phyloP scores from a whole-genome alignment of 768 basidiomycete genomes.

The Suillus bovinus region DNA sequence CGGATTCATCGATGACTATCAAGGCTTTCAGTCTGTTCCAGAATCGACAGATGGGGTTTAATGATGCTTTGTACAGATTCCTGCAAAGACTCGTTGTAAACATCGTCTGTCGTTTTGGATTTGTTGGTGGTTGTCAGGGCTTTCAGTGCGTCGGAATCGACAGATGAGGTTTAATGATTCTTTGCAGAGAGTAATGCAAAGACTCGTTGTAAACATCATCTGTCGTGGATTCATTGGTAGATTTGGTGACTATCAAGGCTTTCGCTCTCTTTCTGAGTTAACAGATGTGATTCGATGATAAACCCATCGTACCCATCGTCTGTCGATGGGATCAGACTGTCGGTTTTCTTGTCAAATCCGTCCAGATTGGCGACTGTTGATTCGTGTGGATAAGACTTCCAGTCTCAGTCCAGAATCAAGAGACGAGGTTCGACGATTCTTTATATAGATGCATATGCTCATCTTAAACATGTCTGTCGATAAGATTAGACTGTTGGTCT shows the following conservation, averaged over 20 bases:
- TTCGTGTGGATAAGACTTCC: not conserved
- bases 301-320: no score
- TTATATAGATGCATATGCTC: not conserved
- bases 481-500: not conserved
- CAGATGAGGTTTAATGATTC: not conserved
- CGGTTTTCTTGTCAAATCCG: not conserved
- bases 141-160: not conserved
- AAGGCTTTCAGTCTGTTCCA: not conserved
- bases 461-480: not conserved
- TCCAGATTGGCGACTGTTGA: not conserved
- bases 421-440: not conserved
- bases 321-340: not conserved
- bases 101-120: no score
- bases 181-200: not conserved
- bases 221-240: no score
- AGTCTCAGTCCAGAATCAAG: not conserved
- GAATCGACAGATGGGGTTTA: not conserved
- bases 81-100: not conserved
- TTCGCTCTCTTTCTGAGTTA: no score
- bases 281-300: no score
- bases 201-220: not conserved
- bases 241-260: no score
- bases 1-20: not conserved
- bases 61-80: not conserved
- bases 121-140: not conserved